A percentile compares a stretch with the other conserved stretches of the same genome.
phyloP scores from a whole-genome alignment of 306 rosid species.

The Gynostemma pentaphyllum region DNA sequence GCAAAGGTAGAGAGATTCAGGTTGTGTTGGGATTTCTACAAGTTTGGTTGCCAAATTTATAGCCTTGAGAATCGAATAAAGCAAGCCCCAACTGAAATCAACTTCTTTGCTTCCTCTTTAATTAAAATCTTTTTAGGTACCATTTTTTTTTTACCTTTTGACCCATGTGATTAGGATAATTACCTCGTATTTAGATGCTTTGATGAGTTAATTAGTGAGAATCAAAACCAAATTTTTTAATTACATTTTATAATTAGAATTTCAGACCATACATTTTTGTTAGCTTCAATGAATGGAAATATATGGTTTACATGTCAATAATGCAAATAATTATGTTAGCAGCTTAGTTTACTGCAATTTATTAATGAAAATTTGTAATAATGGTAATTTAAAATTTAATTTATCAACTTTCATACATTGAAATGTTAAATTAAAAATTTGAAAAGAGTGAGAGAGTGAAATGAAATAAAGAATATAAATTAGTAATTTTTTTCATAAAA shows the following conservation, averaged over 20 bases:
- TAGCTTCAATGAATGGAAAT: neutral
- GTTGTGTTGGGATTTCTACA: neutral
- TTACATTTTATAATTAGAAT: neutral
- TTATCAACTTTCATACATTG: no score
- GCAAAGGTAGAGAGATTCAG: neutral
- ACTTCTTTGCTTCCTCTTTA: conserved; percentile 39
- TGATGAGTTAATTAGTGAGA: neutral
- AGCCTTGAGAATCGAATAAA: conserved; percentile 29
- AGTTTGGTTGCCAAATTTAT: conserved; percentile 5
- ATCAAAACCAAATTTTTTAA: neutral
- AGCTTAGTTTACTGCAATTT: neutral
- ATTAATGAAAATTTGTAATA: no score
- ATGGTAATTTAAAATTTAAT: no score
- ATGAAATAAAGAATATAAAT: no score
- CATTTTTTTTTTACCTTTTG: conserved; percentile 10
- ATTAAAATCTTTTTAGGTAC: conserved; percentile 17
- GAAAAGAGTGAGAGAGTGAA: no score
- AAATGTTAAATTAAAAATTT: no score
- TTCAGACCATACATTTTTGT: neutral
- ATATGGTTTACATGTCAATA: neutral
- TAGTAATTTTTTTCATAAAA: no score
- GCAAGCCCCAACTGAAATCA: conserved; percentile 25
- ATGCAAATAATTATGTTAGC: neutral
- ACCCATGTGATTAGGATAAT: neutral
- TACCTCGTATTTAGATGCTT: neutral